A percentile compares a stretch with the other conserved stretches of the same genome.
Conservation (phyloP, 805 yeast genomes). For the Metschnikowia kunwiensis region DNA sequence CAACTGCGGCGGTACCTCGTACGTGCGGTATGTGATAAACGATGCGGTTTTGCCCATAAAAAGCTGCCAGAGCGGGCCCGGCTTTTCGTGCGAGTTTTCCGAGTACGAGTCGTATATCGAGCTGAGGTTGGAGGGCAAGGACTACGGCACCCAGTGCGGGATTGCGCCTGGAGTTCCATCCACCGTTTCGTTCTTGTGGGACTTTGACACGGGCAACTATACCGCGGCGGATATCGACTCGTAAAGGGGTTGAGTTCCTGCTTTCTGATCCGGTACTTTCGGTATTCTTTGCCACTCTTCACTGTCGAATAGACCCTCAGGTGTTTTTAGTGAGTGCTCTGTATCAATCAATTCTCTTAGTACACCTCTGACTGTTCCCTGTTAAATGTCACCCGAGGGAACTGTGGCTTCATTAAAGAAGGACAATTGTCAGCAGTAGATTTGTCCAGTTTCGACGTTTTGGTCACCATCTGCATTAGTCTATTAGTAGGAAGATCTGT, state of each 20-base stretch:
- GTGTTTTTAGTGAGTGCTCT: too few species aligned
- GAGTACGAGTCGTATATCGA: slow-evolving; percentile 31
- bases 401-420: too few species aligned
- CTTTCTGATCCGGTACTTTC: too few species aligned
- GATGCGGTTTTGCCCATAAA: slow-evolving; percentile 40
- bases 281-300: too few species aligned
- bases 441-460: too few species aligned
- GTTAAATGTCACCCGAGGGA: too few species aligned
- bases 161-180: slow-evolving; percentile 21
- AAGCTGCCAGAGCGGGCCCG: slow-evolving; percentile 38
- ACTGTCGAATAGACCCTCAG: too few species aligned
- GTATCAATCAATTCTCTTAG: too few species aligned
- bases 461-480: too few species aligned
- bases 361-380: too few species aligned
- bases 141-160: slow-evolving; percentile 29
- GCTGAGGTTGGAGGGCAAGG: slow-evolving; percentile 26
- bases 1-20: slow-evolving; percentile 27
- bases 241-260: neutral
- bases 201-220: slow-evolving; percentile 26
- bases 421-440: too few species aligned
- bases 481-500: too few species aligned
- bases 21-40: slow-evolving; percentile 38
- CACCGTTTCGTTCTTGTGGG: slow-evolving; percentile 42
- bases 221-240: slow-evolving; percentile 22
- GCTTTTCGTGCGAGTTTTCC: slow-evolving; percentile 39